Evolutionary conservation across 768 basidiomycete genomes (phyloP), one percentile per base, ranked within the genome.

Genomic region (Candolleomyces aberdarensis): DNA sequence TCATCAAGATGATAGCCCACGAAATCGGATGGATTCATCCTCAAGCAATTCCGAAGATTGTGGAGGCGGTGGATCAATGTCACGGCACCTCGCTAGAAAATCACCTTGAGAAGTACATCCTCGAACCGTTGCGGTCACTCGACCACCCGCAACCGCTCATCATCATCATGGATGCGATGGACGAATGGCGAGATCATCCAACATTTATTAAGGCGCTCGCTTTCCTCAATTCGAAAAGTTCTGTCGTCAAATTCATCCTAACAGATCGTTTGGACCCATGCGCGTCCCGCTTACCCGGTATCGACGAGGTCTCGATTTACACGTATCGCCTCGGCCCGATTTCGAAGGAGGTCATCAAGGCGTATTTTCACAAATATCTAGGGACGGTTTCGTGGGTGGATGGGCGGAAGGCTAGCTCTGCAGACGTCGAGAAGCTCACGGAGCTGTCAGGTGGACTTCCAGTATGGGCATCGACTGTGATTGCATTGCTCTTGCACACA

Each of bases 151-250:
- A 41, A 6, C 29, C 50, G 9, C 51, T 63, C 31, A 53, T 56
- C 19, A 49, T 63, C 39, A 29, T 63, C 20, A 19, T 63, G 29
- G 62, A 63, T 41, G 62, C 51, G 20, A 20, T 63, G 32, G 62
- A 63, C 52, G 62, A 63, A 59, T 63, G 58, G 58, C 32, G 7
- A 2, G 9, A 54, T 36, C n/a, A 43, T 5, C 26, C 54, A 17
- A 20, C 20, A 14, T 58, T 63, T n/a, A 48, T 63, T 19, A 22
- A 46, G 19, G 62, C 47, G 2, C 57, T 63, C 8, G 26, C 26
- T 2, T 17, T 29, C 36, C n/a, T 63, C n/a, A 20, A 40, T 13
- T 40, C 43, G 2, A 7, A 6, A 14, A 52, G 52, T 4, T 31
- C 58, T 7, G 5, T 36, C 36, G 36, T 36, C 36, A 36, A 36